Conservation (phyloP, 768 basidiomycete species). For the Lanmaoa pseudosensibilis region DNA sequence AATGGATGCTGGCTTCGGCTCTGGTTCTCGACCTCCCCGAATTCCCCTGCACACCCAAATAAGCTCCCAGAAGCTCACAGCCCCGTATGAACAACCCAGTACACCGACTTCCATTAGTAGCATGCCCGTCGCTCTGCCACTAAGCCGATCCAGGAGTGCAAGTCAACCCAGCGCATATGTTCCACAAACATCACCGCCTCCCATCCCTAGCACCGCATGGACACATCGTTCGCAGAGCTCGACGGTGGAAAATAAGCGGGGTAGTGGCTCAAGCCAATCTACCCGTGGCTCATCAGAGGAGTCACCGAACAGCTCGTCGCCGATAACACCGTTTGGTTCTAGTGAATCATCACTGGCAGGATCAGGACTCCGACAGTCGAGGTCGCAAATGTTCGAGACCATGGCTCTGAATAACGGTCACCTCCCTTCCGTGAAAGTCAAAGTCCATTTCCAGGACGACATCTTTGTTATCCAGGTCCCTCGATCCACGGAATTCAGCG, state of each 20-base stretch:
- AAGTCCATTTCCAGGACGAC: slow-evolving; percentile 93
- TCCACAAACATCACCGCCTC: slow-evolving; percentile 50
- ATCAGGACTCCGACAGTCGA: slow-evolving; percentile 51
- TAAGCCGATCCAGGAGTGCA: slow-evolving; percentile 68
- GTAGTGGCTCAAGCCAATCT: slow-evolving; percentile 82
- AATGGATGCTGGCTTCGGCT: slow-evolving; percentile 39
- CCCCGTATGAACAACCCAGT: slow-evolving; percentile 49
- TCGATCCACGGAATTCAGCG: slow-evolving; percentile 71
- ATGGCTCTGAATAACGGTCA: slow-evolving; percentile 33
- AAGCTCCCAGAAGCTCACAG: slow-evolving; percentile 61
- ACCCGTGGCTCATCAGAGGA: slow-evolving; percentile 78
- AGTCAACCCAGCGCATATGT: slow-evolving; percentile 76
- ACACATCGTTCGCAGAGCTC: slow-evolving; percentile 43
- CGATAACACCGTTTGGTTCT: slow-evolving; percentile 87
- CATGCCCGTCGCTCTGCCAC: slow-evolving; percentile 30
- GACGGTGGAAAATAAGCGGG: slow-evolving; percentile 58
- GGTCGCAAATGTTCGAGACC: slow-evolving; percentile 54
- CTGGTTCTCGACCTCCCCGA: slow-evolving; percentile 42
- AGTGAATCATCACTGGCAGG: slow-evolving; percentile 77
- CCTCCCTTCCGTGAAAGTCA: slow-evolving; percentile 73
- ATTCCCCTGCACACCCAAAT: slow-evolving; percentile 62
- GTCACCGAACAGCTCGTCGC: slow-evolving; percentile 83
- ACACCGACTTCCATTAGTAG: slow-evolving; percentile 36
- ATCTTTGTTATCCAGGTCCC: slow-evolving; percentile 93
- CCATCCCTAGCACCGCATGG: slow-evolving; percentile 57